A percentile compares a stretch with the other conserved stretches of the same genome.
Evolutionary conservation across 1,284 basidiomycete genomes (phyloP).

Genomic region (Moniliella sp.): DNA sequence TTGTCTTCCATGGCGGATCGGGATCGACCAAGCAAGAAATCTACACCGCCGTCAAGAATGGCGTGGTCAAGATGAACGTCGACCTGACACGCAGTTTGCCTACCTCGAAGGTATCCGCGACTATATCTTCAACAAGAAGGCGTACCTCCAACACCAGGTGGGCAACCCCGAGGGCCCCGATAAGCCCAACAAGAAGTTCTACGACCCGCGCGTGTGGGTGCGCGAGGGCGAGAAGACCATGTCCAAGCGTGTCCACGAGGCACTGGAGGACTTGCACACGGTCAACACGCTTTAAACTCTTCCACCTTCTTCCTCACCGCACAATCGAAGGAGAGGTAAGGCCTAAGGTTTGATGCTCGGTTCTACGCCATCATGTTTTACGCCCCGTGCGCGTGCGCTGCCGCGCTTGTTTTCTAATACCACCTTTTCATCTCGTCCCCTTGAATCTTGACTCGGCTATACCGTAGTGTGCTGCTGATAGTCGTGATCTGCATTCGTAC

Average conservation of each 20-base stretch:
- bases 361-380: too few species aligned
- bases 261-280: conserved; percentile 60
- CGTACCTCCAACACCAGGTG: conserved; percentile 30
- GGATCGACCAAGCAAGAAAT: conserved; percentile 95
- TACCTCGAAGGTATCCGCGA: conserved; percentile 59
- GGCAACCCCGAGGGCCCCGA: conserved; percentile 31
- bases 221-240: conserved; percentile 96
- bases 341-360: too few species aligned
- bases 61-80: conserved; percentile 40
- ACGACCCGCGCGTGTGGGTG: conserved; percentile 60
- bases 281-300: conserved; percentile 23
- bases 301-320: too few species aligned
- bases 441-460: too few species aligned
- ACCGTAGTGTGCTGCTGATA: too few species aligned
- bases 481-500: too few species aligned
- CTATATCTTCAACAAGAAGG: conserved; percentile 32
- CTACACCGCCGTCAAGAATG: conserved; percentile 68
- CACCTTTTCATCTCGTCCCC: too few species aligned
- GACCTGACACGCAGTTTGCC: conserved; percentile 63
- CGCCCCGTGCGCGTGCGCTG: too few species aligned
- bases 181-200: conserved; percentile 34
- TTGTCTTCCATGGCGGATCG: conserved; percentile 99
- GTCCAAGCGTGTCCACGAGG: conserved; percentile 63
- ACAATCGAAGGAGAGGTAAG: too few species aligned
- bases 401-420: too few species aligned